Conservation (phyloP, 2,329 filamentous ascomycete species). For the Cryphonectria parasitica region DNA sequence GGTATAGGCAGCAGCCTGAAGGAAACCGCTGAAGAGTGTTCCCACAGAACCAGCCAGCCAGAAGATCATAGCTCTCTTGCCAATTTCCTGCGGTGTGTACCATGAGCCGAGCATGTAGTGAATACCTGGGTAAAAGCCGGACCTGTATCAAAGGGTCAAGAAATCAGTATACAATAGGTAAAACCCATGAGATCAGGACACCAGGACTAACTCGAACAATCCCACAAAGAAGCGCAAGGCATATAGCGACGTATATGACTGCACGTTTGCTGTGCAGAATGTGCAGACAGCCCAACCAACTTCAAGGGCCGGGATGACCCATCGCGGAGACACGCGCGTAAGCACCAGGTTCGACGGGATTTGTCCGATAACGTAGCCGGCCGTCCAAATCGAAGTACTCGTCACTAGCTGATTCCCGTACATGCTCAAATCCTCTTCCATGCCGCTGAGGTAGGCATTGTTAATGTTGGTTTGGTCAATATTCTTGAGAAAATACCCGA, state of each 20-base stretch:
- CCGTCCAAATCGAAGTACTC: slow-evolving; percentile 30
- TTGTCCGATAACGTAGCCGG: slow-evolving; percentile 29
- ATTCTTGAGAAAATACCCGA: slow-evolving; percentile 36
- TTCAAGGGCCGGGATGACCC: too few relatives aligned
- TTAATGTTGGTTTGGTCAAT: slow-evolving; percentile 30
- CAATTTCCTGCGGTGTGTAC: slow-evolving; percentile 24
- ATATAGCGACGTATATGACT: slow-evolving; percentile 10
- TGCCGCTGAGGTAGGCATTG: slow-evolving; percentile 31
- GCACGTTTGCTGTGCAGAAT: slow-evolving; percentile 12
- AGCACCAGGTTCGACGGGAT: slow-evolving; percentile 23
- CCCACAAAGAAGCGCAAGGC: slow-evolving; percentile 28
- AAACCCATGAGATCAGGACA: too few relatives aligned
- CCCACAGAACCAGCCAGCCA: slow-evolving; percentile 28
- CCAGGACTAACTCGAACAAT: too few relatives aligned
- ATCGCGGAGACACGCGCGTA: too few relatives aligned
- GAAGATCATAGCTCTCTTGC: slow-evolving; percentile 29
- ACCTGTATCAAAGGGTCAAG: slow-evolving; percentile 11
- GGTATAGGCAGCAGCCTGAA: slow-evolving; percentile 35
- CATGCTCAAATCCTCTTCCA: slow-evolving; percentile 32
- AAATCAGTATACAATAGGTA: too few relatives aligned
- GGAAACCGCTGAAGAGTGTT: slow-evolving; percentile 28
- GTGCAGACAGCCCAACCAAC: too few relatives aligned
- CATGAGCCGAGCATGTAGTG: slow-evolving; percentile 29
- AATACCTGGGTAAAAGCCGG: slow-evolving; percentile 26
- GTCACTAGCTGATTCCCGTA: slow-evolving; percentile 31